Evolutionary conservation across 2,329 filamentous ascomycete species (phyloP), one percentile per base, ranked within the genome.

Genomic region (Talaromyces sp.): DNA sequence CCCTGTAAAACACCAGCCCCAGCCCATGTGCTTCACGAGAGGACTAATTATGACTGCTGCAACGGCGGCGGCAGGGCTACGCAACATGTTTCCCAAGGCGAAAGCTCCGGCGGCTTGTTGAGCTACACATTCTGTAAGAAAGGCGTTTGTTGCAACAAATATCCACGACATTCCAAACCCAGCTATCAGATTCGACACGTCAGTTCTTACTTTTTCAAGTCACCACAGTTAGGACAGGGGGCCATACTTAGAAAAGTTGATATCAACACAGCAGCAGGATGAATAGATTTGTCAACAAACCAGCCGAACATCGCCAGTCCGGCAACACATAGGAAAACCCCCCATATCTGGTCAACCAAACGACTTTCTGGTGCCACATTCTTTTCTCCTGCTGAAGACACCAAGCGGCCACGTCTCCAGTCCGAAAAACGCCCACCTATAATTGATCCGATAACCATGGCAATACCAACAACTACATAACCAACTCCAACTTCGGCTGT

Each of bases 281-380:
- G 73, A 0, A 71, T 57, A 3, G 60, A 60, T 27, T 65, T 59
- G 52, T 68, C 60, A 8, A 72, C 68, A 48, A 74, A 76, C 75
- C 76, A 79, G 21, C 77, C 77, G 61, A 72, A 79, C 72, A 77
- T 74, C 38, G 72, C 59, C 14, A 74, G 72, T 0, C 76, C 77
- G 0, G 66, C 70, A 1, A 72, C 70, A 11, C 71, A 74, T 17
- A 77, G 59, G 7, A 77, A n/a, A 6, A 76, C 74, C 1, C 76
- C 77, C 60, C 70, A 70, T 29, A 77, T 72, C 53, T 79, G 77
- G 24, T 75, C 73, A 2, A 68, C 66, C 29, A 79, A 68, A 38
- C 77, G 70, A 41, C 67, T 70, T 59, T 79, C 77, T 8, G 77
- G 75, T 19, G 71, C 66, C 19, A 74, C 67, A 26, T 63, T 54